Conservation (phyloP, 129 eudicot species). For the Solidago caesia region DNA sequence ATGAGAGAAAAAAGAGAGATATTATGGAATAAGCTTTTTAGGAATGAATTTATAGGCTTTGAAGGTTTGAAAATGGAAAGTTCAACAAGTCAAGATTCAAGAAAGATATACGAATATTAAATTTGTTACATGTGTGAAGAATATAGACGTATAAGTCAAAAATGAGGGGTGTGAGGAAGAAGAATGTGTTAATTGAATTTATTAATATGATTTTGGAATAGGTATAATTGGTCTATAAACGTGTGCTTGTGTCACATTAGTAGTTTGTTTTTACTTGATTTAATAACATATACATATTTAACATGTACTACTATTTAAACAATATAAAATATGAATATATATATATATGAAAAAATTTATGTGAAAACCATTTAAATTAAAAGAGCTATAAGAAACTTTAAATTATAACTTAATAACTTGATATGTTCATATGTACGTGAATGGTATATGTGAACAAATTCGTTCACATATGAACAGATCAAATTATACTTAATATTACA, state of each 20-base stretch:
- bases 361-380: too few relatives aligned
- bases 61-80: background rate
- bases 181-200: conserved; percentile 11
- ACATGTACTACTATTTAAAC: too few relatives aligned
- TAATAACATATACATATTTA: too few relatives aligned
- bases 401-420: too few relatives aligned
- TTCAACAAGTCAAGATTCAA: conserved; percentile 24
- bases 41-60: conserved; percentile 13
- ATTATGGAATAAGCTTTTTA: conserved; percentile 21
- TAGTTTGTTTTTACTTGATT: conserved; percentile 3
- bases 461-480: too few relatives aligned
- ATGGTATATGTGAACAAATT: too few relatives aligned
- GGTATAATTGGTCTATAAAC: conserved; percentile 27
- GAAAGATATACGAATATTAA: background rate
- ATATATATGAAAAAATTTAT: too few relatives aligned
- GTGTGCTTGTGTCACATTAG: conserved; percentile 27
- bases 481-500: too few relatives aligned
- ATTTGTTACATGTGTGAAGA: conserved; percentile 23
- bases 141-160: conserved; percentile 16
- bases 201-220: conserved; percentile 20
- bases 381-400: too few relatives aligned
- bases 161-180: conserved; percentile 39
- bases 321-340: too few relatives aligned
- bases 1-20: background rate
- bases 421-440: too few relatives aligned